A percentile compares a stretch with the other conserved stretches of the same genome.
Evolutionary conservation across 73 alveolate genomes (phyloP).

Genomic region (Paramecium biaurelia): DNA sequence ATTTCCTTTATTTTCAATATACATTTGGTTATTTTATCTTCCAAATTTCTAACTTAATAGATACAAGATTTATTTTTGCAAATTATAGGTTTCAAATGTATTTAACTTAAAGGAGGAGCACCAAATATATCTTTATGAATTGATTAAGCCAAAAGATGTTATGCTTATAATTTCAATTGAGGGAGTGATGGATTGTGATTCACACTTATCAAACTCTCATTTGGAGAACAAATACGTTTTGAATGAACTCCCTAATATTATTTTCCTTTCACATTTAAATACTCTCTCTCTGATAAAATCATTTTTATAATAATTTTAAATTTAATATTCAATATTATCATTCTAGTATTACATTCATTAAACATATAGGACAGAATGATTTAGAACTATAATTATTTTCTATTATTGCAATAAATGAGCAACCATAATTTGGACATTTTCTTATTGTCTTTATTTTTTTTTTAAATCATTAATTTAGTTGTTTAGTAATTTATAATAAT

Average conservation of each 20-base stretch:
- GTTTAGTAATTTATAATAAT: too few relatives aligned
- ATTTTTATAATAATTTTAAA: neutral
- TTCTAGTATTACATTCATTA: neutral
- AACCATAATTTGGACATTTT: neutral
- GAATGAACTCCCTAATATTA: neutral
- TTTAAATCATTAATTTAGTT: neutral
- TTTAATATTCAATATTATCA: neutral
- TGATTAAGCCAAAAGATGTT: neutral
- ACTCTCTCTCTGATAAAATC: neutral
- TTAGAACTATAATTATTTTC: neutral
- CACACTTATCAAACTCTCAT: neutral
- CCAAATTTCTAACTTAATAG: neutral
- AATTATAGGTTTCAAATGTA: neutral
- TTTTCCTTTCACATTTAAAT: neutral
- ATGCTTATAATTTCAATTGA: neutral
- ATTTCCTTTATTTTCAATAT: neutral
- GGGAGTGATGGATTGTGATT: neutral
- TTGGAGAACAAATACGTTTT: neutral
- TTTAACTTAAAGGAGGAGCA: neutral
- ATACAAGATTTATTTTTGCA: slow-evolving; percentile 6
- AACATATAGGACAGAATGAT: neutral
- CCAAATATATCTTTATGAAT: neutral
- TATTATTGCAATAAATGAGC: neutral
- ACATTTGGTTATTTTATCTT: neutral
- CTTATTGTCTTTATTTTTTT: neutral